Evolutionary conservation across 2,329 filamentous ascomycete species (phyloP).

Genomic region (Dothistroma septosporum): DNA sequence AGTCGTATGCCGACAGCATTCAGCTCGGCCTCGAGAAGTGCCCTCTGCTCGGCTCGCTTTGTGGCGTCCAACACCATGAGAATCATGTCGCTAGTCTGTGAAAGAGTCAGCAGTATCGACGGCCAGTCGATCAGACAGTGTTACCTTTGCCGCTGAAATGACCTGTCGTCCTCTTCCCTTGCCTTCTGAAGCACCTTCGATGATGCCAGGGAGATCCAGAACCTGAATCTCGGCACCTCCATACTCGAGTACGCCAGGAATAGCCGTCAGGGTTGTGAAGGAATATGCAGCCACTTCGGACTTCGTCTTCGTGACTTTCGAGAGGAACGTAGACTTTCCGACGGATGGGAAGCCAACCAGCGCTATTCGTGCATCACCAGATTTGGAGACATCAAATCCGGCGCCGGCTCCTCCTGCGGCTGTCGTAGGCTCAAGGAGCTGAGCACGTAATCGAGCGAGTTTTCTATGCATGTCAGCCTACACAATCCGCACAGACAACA

Average conservation of each 20-base stretch:
- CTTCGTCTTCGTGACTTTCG: conserved; percentile 96
- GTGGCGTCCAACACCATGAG: conserved; percentile 97
- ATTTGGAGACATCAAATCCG: conserved; percentile 89
- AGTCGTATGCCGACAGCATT: conserved; percentile 92
- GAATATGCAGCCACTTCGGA: conserved; percentile 94
- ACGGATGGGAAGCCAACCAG: conserved; percentile 98
- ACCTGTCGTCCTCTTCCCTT: conserved; percentile 95
- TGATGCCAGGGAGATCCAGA: conserved; percentile 95
- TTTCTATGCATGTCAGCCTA: conserved; percentile 57
- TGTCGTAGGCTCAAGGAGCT: conserved; percentile 83
- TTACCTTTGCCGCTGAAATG: conserved; percentile 85
- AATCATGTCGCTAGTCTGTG: conserved; percentile 83
- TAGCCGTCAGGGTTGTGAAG: conserved; percentile 96
- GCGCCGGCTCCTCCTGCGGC: conserved; percentile 72
- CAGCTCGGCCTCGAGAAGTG: conserved; percentile 83
- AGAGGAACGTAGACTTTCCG: conserved; percentile 97
- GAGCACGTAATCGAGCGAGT: conserved; percentile 87
- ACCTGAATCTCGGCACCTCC: conserved; percentile 97
- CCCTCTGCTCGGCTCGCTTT: conserved; percentile 89
- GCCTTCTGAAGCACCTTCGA: conserved; percentile 91
- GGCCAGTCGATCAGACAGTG: background rate
- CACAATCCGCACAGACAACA: background rate
- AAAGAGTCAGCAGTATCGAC: conserved; percentile 8
- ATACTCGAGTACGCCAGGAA: conserved; percentile 95
- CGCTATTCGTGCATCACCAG: conserved; percentile 91